A percentile compares a stretch with the other conserved stretches of the same genome.
phyloP scores from a whole-genome alignment of 305 asterid genomes.

The Caryopteris hybrid region DNA sequence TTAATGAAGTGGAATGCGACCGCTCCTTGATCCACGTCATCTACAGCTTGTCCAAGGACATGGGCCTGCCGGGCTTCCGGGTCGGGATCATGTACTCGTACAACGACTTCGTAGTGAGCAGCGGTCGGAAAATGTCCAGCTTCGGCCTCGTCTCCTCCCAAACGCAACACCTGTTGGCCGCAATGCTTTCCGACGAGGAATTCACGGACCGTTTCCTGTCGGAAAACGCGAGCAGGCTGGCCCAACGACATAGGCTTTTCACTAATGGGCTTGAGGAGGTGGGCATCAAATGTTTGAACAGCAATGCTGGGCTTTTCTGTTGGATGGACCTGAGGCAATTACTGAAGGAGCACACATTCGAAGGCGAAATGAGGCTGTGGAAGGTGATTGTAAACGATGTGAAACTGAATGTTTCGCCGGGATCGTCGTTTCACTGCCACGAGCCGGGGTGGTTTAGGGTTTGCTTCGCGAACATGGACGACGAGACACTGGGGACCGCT shows the following conservation, averaged over 20 bases:
- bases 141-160: conserved; percentile 70
- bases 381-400: conserved; percentile 39
- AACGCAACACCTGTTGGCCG: conserved; percentile 56
- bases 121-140: conserved; percentile 67
- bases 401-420: conserved; percentile 74
- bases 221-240: conserved; percentile 34
- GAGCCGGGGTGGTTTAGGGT: conserved; percentile 83
- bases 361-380: conserved; percentile 58
- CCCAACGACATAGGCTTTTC: conserved; percentile 34
- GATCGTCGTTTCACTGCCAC: conserved; percentile 50
- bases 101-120: conserved; percentile 45
- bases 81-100: conserved; percentile 72
- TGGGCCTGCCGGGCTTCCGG: conserved; percentile 79
- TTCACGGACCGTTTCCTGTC: conserved; percentile 35
- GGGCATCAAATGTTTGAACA: conserved; percentile 49
- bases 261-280: conserved; percentile 35
- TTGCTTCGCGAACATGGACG: conserved; percentile 74
- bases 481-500: conserved; percentile 41
- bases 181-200: conserved; percentile 53
- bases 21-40: conserved; percentile 47
- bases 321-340: conserved; percentile 74
- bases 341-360: conserved; percentile 37
- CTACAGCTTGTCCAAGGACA: conserved; percentile 69
- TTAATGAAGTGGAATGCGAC: conserved; percentile 36
- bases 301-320: conserved; percentile 65